These are phyloP conservation scores for Diaporthe aspalathi DNA, from an alignment of 2,329 filamentous ascomycete species.

Conservation along the genomic window DNA sequence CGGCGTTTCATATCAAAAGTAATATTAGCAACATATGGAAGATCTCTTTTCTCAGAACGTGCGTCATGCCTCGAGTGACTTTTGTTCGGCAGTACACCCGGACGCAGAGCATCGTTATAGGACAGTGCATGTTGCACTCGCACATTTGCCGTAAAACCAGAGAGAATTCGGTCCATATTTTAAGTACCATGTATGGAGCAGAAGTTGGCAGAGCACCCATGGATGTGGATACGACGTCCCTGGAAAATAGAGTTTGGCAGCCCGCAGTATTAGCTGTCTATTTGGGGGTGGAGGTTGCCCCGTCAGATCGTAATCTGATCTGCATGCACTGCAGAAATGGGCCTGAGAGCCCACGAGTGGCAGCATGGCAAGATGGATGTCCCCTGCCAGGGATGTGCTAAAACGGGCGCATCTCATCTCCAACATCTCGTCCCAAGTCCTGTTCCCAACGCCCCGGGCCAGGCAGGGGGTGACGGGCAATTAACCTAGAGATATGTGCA, in stretches of 20 bases:
- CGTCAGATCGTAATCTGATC: conserved; percentile 14
- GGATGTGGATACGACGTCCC: background rate
- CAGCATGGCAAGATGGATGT: conserved; percentile 8
- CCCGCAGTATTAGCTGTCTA: background rate
- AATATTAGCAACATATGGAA: background rate
- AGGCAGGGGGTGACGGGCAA: background rate
- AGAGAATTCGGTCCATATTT: background rate
- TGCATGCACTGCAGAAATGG: conserved; percentile 17
- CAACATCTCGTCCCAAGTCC: background rate
- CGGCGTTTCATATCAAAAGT: conserved; percentile 22
- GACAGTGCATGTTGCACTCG: background rate
- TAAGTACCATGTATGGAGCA: no score
- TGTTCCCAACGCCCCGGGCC: conserved; percentile 22
- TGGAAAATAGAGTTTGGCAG: background rate
- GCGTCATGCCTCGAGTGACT: no score
- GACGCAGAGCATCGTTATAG: background rate
- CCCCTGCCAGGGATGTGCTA: background rate
- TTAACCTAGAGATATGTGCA: no score
- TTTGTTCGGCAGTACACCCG: background rate
- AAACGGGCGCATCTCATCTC: background rate
- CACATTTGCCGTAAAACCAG: background rate
- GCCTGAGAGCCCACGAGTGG: no score
- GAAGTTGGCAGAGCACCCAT: no score
- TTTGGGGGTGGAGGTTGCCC: background rate
- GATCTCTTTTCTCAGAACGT: background rate